phyloP scores from a whole-genome alignment of 257 asterid genomes.

The Avicennia marina region DNA sequence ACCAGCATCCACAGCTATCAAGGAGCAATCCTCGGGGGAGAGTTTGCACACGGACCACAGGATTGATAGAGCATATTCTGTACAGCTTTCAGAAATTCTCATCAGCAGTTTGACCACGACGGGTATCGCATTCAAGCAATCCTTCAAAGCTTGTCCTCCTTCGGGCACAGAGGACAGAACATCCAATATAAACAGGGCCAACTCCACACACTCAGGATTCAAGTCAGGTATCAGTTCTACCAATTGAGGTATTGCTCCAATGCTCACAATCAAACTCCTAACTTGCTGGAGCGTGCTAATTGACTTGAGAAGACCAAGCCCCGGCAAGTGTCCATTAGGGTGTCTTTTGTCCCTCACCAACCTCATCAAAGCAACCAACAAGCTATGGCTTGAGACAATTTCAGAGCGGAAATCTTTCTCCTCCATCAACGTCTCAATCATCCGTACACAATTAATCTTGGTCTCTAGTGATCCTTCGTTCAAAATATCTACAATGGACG shows the following conservation, averaged over 20 bases:
- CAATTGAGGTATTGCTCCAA: conserved; percentile 58
- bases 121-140: conserved; percentile 46
- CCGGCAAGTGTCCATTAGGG: conserved; percentile 45
- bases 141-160: conserved; percentile 56
- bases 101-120: conserved; percentile 44
- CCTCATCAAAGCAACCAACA: conserved; percentile 58
- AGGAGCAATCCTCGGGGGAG: conserved; percentile 62
- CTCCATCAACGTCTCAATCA: conserved; percentile 50
- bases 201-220: conserved; percentile 49
- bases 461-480: conserved; percentile 67
- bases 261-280: conserved; percentile 40
- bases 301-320: conserved; percentile 48
- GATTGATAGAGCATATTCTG: conserved; percentile 50
- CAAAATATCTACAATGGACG: conserved; percentile 50
- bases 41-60: conserved; percentile 53
- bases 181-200: conserved; percentile 45
- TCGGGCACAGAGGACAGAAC: conserved; percentile 42
- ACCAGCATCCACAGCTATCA: conserved; percentile 60
- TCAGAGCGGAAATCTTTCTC: conserved; percentile 47
- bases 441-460: conserved; percentile 45
- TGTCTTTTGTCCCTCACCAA: conserved; percentile 46
- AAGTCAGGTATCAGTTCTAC: conserved; percentile 40
- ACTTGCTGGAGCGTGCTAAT: conserved; percentile 43
- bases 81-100: conserved; percentile 59
- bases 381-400: conserved; percentile 45